Percentiles rank a stretch among this genome's conserved stretches.
Conservation (phyloP, 1,284 basidiomycete species). For the Ceratobasidium sp. region DNA sequence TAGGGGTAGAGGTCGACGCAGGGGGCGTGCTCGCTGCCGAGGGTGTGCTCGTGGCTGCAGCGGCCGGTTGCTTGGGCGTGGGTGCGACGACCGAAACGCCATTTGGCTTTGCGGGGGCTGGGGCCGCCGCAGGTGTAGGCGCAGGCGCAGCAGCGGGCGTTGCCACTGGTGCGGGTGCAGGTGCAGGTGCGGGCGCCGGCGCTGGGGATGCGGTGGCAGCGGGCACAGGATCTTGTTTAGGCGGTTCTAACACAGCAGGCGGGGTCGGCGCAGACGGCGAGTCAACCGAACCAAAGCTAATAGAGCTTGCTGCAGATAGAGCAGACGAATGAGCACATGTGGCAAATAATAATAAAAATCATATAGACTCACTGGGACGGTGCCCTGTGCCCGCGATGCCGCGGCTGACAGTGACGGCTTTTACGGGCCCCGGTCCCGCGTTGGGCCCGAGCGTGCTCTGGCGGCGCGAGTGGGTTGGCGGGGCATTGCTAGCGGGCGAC, state of each 20-base stretch:
- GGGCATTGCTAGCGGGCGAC: conserved; percentile 35
- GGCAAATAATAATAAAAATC: background rate
- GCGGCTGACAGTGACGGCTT: conserved; percentile 16
- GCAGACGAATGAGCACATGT: no score
- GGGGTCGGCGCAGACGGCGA: conserved; percentile 1
- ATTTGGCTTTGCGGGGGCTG: conserved; percentile 42
- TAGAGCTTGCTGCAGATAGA: conserved; percentile 16
- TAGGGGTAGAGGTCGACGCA: conserved; percentile 29
- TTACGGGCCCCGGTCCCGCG: conserved; percentile 27
- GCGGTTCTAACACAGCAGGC: no score
- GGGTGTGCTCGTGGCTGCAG: conserved; percentile 19
- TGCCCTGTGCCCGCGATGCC: conserved; percentile 33
- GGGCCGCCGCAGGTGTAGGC: conserved; percentile 7
- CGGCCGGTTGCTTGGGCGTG: conserved; percentile 48
- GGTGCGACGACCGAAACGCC: conserved; percentile 49
- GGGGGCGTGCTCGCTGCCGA: conserved; percentile 31
- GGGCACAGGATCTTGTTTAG: background rate
- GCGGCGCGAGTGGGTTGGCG: conserved; percentile 20
- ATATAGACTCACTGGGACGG: conserved; percentile 7
- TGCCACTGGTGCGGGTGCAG: conserved; percentile 5
- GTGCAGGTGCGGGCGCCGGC: background rate
- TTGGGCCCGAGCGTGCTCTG: conserved; percentile 18
- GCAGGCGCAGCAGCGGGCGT: conserved; percentile 25
- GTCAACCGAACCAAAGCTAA: conserved; percentile 37
- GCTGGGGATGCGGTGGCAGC: background rate